Percentiles rank a stretch among this genome's conserved stretches.
Conservation (phyloP, 2,329 filamentous ascomycete species). For the Colletotrichum plurivorum region DNA sequence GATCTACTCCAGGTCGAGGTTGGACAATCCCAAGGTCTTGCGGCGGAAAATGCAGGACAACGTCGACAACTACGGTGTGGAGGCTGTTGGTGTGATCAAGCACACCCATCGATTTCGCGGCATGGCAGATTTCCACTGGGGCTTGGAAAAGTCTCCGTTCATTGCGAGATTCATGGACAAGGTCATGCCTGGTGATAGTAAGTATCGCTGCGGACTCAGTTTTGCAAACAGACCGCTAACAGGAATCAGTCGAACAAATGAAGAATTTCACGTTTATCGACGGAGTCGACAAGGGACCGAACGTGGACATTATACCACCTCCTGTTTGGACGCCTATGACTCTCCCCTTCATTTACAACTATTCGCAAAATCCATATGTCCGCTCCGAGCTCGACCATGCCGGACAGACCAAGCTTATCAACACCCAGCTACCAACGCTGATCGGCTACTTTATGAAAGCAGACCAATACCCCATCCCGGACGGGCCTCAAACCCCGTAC, state of each 20-base stretch:
- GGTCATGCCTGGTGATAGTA: slow-evolving; percentile 80
- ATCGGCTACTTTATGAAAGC: slow-evolving; percentile 71
- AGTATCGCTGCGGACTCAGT: slow-evolving; percentile 22
- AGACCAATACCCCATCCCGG: slow-evolving; percentile 73
- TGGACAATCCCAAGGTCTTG: slow-evolving; percentile 69
- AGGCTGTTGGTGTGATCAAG: slow-evolving; percentile 80
- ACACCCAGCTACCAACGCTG: slow-evolving; percentile 71
- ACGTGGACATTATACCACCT: slow-evolving; percentile 83
- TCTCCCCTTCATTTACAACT: slow-evolving; percentile 83
- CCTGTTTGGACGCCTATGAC: slow-evolving; percentile 82
- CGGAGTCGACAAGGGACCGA: slow-evolving; percentile 66
- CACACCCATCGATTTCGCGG: slow-evolving; percentile 90
- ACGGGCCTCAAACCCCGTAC: slow-evolving; percentile 73
- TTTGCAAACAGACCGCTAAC: slow-evolving; percentile 59
- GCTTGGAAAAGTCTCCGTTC: slow-evolving; percentile 77
- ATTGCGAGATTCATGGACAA: slow-evolving; percentile 79
- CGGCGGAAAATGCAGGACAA: slow-evolving; percentile 80
- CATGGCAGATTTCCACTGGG: slow-evolving; percentile 89
- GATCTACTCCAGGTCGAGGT: slow-evolving; percentile 60
- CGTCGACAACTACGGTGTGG: slow-evolving; percentile 73
- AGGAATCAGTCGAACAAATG: slow-evolving; percentile 54
- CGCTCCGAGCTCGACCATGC: slow-evolving; percentile 71
- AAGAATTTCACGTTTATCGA: slow-evolving; percentile 74
- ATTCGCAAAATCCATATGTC: slow-evolving; percentile 88
- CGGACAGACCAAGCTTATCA: slow-evolving; percentile 68